phyloP scores from a whole-genome alignment of 345 rosid species.

The Pistacia atlantica region DNA sequence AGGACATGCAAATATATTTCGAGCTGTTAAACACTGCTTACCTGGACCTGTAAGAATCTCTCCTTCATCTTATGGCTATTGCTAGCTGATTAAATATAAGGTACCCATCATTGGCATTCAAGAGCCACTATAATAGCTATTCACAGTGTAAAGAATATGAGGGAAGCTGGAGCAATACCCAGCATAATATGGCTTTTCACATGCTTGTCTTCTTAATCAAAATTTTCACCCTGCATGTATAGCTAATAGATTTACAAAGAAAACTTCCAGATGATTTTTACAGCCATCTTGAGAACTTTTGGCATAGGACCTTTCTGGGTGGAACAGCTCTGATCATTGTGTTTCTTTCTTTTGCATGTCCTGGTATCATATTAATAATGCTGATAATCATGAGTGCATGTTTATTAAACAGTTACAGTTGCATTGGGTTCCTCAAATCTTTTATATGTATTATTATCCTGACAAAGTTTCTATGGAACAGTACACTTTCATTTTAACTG shows the following conservation, averaged over 20 bases:
- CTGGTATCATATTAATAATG: conserved; percentile 4
- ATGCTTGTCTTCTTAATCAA: neutral
- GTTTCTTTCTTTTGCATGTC: conserved; percentile 1
- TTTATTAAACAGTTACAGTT: conserved; percentile 6
- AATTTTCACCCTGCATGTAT: conserved; percentile 4
- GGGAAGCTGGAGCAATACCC: neutral
- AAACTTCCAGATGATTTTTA: conserved; percentile 7
- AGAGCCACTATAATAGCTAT: neutral
- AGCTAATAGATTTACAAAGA: neutral
- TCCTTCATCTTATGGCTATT: conserved; percentile 16
- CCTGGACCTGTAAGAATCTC: conserved; percentile 89
- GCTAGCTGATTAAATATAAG: conserved; percentile 15
- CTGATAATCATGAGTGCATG: neutral
- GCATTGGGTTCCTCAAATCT: conserved; percentile 6
- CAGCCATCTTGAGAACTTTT: conserved; percentile 13
- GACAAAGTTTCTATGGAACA: conserved; percentile 38
- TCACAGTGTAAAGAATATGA: conserved; percentile 1
- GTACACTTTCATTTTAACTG: conserved; percentile 95
- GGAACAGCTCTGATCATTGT: neutral
- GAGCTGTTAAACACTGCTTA: conserved; percentile 88
- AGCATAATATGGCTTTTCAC: conserved; percentile 12
- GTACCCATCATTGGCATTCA: conserved; percentile 7
- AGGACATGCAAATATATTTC: conserved; percentile 87
- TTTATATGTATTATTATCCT: conserved; percentile 2
- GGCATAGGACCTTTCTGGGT: neutral